Percentiles rank a stretch among this genome's conserved stretches.
Evolutionary conservation across 179 eudicot genomes (phyloP).

Genomic region (Gypsophila paniculata): DNA sequence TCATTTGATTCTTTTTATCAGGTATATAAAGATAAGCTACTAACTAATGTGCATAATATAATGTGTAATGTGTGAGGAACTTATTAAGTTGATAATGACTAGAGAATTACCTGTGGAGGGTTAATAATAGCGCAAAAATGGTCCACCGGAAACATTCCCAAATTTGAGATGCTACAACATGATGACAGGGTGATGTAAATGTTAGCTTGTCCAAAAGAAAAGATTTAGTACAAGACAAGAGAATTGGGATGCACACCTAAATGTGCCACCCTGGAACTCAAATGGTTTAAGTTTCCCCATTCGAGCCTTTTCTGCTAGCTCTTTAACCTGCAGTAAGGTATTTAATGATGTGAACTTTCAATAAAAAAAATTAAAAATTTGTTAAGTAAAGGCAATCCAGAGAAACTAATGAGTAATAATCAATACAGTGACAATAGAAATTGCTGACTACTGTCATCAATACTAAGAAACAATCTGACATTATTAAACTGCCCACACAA

Average conservation of each 20-base stretch:
- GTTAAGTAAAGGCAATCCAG: neutral
- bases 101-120: conserved; percentile 76
- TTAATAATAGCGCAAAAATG: conserved; percentile 90
- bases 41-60: neutral
- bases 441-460: neutral
- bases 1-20: neutral
- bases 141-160: conserved; percentile 98
- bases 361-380: neutral
- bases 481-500: neutral
- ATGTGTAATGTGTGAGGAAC: neutral
- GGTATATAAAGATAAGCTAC: neutral
- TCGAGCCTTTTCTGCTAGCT: conserved; percentile 89
- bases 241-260: conserved; percentile 49
- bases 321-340: conserved; percentile 57
- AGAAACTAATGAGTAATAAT: neutral
- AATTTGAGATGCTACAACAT: conserved; percentile 73
- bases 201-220: conserved; percentile 13
- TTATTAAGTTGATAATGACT: neutral
- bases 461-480: neutral
- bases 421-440: neutral
- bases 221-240: neutral
- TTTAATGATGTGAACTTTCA: neutral
- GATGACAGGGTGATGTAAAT: neutral
- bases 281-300: conserved; percentile 79
- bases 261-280: conserved; percentile 98